Evolutionary conservation across 345 rosid genomes (phyloP), one percentile per base, ranked within the genome.

Genomic region (Citrus trifoliata): DNA sequence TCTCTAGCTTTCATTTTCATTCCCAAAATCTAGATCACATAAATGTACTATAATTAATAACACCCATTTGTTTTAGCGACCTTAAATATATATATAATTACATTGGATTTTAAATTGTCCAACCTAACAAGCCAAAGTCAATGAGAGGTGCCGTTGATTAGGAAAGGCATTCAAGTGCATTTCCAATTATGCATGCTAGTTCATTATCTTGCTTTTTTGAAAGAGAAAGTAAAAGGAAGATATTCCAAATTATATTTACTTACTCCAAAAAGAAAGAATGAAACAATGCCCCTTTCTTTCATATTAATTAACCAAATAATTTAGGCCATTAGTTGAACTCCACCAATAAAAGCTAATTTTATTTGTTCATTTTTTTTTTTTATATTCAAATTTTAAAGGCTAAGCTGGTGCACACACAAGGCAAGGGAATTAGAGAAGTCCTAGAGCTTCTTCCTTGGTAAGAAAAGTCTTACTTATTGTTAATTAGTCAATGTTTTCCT

Each of bases 61-160:
- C 18, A 25, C 6, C 25, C 18, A 42, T 51, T 25, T 69, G 35
- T 69, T 69, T 14, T 27, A 18, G 37, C 51, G 7, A 48, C 28
- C 14, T 14, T 53, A 5, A 53, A 53, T 18, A 12, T 51, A 13
- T 3, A 53, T 18, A 5, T 51, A 53, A 51, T 51, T 53, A 53
- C 22, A 18, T 18, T 18, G 22, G 58, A 16, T 18, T 53, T 18
- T 53, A 19, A 53, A 18, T 53, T 37, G 35, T 73, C 76, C 76
- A 59, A 73, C 66, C n/a, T 59, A 73, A 24, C 8, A 48, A 65
- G 78, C 53, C 40, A 53, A 77, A 70, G 80, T 78, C 84, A 78
- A 75, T 64, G 71, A 71, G 66, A 82, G 65, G 71, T 63, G 28
- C 78, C 40, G 21, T 76, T 60, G 64, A 70, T 21, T 73, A 38